Evolutionary conservation across 2,329 filamentous ascomycete species (phyloP), one percentile per base, ranked within the genome.

Genomic region (Didymellaceae sp.): DNA sequence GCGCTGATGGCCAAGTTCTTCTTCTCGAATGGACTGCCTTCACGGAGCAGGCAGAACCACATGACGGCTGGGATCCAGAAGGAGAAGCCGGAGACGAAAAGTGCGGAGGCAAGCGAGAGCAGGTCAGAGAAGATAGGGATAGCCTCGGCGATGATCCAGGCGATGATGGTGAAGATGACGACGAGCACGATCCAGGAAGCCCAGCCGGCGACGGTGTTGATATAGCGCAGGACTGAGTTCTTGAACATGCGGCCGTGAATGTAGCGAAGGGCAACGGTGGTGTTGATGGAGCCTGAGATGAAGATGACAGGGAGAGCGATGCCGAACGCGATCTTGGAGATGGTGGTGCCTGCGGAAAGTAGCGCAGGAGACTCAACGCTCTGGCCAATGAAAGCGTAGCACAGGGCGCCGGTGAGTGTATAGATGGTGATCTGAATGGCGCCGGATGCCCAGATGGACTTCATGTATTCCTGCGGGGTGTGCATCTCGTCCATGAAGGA

Each of bases 201-300:
- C 52, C 52, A 55, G 1, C 52, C 52, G 2, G 52, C 52, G 31
- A 42, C 42, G 6, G 48, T 55, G 48, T 55, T 55, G 48, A 55
- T 52, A 37, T 55, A 55, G 21, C 44, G 39, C 25, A 55, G 48
- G 2, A 55, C 44, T 3, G 43, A 48, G 44, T 55, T 52, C 40
- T 55, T 55, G 48, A 55, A 55, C 52, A 55, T 55, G 32, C 52
- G 52, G 16, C 52, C 52, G 52, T 55, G 52, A 31, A 55, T 55
- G 44, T 55, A 55, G 39, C 52, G 52, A 33, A 55, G 52, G 5
- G 52, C 52, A 25, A 55, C 52, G 34, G 52, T 55, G n/a, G 52
- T 55, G 44, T 55, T 55, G 48, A 55, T 55, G 13, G 39, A 47
- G 9, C 49, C 52, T 2, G 52, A 55, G 44, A 55, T 55, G 24